A percentile compares a stretch with the other conserved stretches of the same genome.
Evolutionary conservation across 805 yeast species (phyloP).

Genomic region (Naumovozyma dairenensis): DNA sequence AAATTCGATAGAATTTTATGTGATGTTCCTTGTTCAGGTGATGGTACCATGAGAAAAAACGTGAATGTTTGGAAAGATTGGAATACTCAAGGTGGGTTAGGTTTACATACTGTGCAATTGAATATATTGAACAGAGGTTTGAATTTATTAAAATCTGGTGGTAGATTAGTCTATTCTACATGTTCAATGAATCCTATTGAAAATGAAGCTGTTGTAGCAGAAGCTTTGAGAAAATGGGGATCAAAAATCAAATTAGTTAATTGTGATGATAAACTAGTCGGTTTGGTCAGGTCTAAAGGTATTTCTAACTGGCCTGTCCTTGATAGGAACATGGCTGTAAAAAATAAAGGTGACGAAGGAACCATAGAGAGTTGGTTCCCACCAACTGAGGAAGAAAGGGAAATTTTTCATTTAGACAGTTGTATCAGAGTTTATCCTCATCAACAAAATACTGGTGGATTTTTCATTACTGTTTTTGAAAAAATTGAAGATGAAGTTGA

Average conservation of each 20-base stretch:
- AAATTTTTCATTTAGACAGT: conserved; percentile 50
- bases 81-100: conserved; percentile 80
- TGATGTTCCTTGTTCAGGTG: conserved; percentile 99
- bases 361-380: conserved; percentile 58
- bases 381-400: conserved; percentile 67
- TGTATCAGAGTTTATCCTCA: conserved; percentile 98
- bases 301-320: conserved; percentile 74
- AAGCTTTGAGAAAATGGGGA: conserved; percentile 75
- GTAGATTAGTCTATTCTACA: conserved; percentile 90
- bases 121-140: conserved; percentile 86
- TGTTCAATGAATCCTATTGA: conserved; percentile 95
- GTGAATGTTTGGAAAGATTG: conserved; percentile 95
- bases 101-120: conserved; percentile 79
- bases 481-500: conserved; percentile 34
- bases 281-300: conserved; percentile 68
- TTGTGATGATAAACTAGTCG: conserved; percentile 63
- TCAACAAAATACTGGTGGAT: conserved; percentile 96
- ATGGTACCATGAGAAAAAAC: conserved; percentile 97
- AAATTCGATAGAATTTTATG: conserved; percentile 89
- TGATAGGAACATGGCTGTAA: conserved; percentile 65
- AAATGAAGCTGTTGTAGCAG: conserved; percentile 94
- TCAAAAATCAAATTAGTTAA: conserved; percentile 61
- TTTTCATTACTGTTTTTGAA: conserved; percentile 88
- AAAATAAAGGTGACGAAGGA: conserved; percentile 39
- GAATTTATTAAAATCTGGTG: conserved; percentile 79